Evolutionary conservation across 345 rosid species (phyloP).

Genomic region (Sonneratia alba): DNA sequence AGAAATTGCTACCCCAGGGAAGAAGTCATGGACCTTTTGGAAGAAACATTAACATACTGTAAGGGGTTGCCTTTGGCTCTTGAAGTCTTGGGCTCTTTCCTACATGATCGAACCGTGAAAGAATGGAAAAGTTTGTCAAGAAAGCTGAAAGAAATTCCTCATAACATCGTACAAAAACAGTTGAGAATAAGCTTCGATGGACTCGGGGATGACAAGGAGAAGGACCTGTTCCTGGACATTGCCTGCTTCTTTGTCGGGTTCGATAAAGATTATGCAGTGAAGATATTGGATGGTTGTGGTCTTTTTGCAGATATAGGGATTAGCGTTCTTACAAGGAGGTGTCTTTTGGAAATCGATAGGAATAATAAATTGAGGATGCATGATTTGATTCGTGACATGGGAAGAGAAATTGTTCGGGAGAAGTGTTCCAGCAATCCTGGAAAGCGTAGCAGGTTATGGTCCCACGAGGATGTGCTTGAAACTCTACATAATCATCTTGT

Average conservation of each 20-base stretch:
- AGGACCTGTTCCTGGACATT: constrained; percentile 11
- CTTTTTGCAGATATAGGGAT: not conserved
- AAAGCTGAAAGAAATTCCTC: not conserved
- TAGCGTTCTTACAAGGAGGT: not conserved
- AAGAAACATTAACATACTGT: not conserved
- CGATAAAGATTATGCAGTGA: not conserved
- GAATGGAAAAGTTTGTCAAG: not conserved
- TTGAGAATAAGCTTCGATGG: not conserved
- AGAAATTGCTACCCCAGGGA: not conserved
- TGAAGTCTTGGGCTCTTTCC: not conserved
- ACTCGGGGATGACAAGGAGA: not conserved
- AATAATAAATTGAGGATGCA: constrained; percentile 2
- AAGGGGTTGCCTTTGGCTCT: constrained; percentile 6
- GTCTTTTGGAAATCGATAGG: not conserved
- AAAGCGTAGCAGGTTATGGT: not conserved
- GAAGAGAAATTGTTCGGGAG: constrained; percentile 2
- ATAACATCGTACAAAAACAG: not conserved
- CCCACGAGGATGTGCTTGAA: too few species aligned
- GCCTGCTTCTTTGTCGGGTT: constrained; percentile 5
- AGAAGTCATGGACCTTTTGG: not conserved
- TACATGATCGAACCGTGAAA: too few species aligned
- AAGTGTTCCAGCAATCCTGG: not conserved
- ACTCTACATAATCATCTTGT: too few species aligned
- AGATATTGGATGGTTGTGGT: not conserved
- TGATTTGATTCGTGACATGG: not conserved